These are phyloP conservation scores for Capsicum chinense DNA, from an alignment of 257 asterid genomes.

Conservation along the genomic window DNA sequence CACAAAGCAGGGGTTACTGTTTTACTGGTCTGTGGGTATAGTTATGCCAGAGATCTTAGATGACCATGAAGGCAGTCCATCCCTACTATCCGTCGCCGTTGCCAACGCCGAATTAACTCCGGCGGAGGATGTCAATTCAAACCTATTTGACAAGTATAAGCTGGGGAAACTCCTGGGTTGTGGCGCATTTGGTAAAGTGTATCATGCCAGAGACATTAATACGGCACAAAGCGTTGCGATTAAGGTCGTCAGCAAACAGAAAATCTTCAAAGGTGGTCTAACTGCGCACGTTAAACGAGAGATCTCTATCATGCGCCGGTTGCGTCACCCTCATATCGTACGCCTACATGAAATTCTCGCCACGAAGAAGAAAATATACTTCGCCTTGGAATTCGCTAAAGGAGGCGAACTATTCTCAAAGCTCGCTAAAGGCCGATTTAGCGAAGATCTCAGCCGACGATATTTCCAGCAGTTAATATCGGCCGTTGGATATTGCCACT, in stretches of 20 bases:
- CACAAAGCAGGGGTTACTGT: background rate
- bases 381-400: slow-evolving; percentile 51
- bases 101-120: background rate
- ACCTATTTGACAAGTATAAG: slow-evolving; percentile 62
- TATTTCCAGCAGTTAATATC: slow-evolving; percentile 53
- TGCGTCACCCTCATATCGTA: slow-evolving; percentile 42
- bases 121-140: slow-evolving; percentile 14
- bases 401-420: slow-evolving; percentile 57
- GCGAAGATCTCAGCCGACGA: slow-evolving; percentile 44
- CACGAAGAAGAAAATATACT: slow-evolving; percentile 47
- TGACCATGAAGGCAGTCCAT: background rate
- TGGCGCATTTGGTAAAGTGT: slow-evolving; percentile 85
- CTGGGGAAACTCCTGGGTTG: slow-evolving; percentile 69
- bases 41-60: slow-evolving; percentile 11
- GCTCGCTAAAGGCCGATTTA: slow-evolving; percentile 46
- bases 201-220: slow-evolving; percentile 59
- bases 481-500: slow-evolving; percentile 56
- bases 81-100: background rate
- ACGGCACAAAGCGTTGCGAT: slow-evolving; percentile 70
- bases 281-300: slow-evolving; percentile 39
- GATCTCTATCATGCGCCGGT: slow-evolving; percentile 27
- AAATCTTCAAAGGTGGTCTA: slow-evolving; percentile 50
- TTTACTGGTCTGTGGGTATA: background rate
- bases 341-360: slow-evolving; percentile 49
- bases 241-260: slow-evolving; percentile 64